Percentiles rank a stretch among this genome's conserved stretches.
Conservation (phyloP, 2,329 filamentous ascomycete genomes). For the Bipolaris gigantea region DNA sequence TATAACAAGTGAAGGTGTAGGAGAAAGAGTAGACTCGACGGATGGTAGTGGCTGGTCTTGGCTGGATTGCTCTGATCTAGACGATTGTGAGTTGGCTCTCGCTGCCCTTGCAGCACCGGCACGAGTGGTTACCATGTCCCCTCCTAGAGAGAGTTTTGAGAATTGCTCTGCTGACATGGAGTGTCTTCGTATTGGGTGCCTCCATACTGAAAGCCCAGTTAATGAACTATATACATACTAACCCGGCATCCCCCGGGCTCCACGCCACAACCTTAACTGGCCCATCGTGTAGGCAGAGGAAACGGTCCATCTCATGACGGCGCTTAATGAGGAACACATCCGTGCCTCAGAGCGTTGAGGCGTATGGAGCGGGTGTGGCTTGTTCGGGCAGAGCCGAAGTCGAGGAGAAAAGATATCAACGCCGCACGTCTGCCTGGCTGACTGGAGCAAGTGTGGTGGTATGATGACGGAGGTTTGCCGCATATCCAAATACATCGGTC, state of each 20-base stretch:
- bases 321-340: conserved; percentile 36
- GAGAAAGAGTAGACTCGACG: conserved; percentile 27
- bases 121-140: conserved; percentile 45
- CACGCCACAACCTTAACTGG: conserved; percentile 36
- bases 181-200: conserved; percentile 18
- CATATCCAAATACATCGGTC: conserved; percentile 17
- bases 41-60: conserved; percentile 29
- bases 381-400: conserved; percentile 31
- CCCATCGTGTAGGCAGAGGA: conserved; percentile 26
- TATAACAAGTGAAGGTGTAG: conserved; percentile 38
- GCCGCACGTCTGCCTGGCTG: conserved; percentile 31
- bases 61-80: conserved; percentile 21
- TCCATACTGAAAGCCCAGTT: conserved; percentile 14
- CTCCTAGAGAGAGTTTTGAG: conserved; percentile 42
- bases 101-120: conserved; percentile 38
- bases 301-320: conserved; percentile 28
- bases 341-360: conserved; percentile 36
- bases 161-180: conserved; percentile 44
- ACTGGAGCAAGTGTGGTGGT: conserved; percentile 17
- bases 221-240: conserved; percentile 43
- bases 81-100: conserved; percentile 21
- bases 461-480: conserved; percentile 16
- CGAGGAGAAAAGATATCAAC: conserved; percentile 17
- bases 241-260: conserved; percentile 17
- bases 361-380: conserved; percentile 35